These are phyloP conservation scores for Hanseniaspora occidentalis DNA, from an alignment of 805 yeast genomes.

Conservation along the genomic window DNA sequence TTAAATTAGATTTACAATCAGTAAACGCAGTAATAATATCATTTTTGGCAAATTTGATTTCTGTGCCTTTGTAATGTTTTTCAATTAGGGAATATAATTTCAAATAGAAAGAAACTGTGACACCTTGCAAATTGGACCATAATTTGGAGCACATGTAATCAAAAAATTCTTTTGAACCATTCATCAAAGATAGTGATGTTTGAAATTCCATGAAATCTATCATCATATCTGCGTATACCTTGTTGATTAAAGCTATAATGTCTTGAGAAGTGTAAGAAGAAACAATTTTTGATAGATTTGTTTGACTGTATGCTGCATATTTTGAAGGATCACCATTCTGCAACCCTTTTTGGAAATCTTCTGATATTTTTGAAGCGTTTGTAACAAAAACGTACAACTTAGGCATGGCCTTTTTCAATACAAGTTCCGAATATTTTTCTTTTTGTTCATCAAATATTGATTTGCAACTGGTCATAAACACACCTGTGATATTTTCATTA, in stretches of 20 bases:
- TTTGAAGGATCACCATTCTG: constrained; percentile 34
- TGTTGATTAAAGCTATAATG: constrained; percentile 39
- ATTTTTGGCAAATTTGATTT: constrained; percentile 35
- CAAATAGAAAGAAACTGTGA: constrained; percentile 42
- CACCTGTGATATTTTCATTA: constrained; percentile 12
- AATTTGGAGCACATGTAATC: constrained; percentile 44
- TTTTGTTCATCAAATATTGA: constrained; percentile 20
- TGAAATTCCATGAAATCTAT: constrained; percentile 10
- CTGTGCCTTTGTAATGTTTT: constrained; percentile 43
- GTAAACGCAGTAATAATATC: constrained; percentile 46
- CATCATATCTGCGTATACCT: constrained; percentile 39
- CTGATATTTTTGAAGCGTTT: constrained; percentile 35
- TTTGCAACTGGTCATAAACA: constrained; percentile 14
- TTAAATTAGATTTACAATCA: background rate
- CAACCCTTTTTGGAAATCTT: constrained; percentile 13
- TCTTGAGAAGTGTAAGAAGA: constrained; percentile 46
- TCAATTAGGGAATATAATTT: constrained; percentile 44
- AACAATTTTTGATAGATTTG: constrained; percentile 45
- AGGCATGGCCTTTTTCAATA: constrained; percentile 47
- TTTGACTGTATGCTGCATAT: constrained; percentile 52
- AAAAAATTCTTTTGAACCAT: constrained; percentile 30
- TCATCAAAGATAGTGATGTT: background rate
- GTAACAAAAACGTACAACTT: constrained; percentile 53
- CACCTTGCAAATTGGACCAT: constrained; percentile 60
- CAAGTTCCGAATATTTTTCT: constrained; percentile 33